phyloP scores from a whole-genome alignment of 2,329 filamentous ascomycete species.

The Colletotrichum euphorbiae region DNA sequence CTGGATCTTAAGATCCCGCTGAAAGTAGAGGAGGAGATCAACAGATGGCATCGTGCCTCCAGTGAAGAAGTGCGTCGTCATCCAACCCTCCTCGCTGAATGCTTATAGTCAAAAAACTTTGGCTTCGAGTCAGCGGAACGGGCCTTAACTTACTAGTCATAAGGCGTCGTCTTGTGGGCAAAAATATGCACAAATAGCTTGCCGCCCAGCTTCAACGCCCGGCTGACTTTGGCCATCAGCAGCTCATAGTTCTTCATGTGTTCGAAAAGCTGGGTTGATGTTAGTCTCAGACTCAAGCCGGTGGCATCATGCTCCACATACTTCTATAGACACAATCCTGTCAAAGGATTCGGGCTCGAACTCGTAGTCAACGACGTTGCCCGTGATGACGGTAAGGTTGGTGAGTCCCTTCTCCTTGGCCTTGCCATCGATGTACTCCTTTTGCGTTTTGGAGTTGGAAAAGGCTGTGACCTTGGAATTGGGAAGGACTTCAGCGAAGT shows the following conservation, averaged over 20 bases:
- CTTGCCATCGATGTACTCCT: slow-evolving; percentile 72
- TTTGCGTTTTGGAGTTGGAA: slow-evolving; percentile 77
- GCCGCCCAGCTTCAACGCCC: slow-evolving; percentile 69
- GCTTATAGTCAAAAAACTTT: background rate
- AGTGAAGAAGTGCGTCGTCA: slow-evolving; percentile 79
- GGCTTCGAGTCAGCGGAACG: background rate
- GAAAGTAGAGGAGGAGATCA: slow-evolving; percentile 75
- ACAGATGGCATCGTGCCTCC: slow-evolving; percentile 78
- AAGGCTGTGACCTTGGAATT: slow-evolving; percentile 73
- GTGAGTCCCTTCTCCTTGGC: slow-evolving; percentile 66
- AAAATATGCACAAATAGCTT: slow-evolving; percentile 80
- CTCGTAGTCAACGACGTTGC: slow-evolving; percentile 74
- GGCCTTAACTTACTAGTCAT: slow-evolving; percentile 63
- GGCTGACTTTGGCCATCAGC: slow-evolving; percentile 71
- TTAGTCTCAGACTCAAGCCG: background rate
- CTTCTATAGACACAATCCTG: slow-evolving; percentile 74
- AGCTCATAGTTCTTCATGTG: slow-evolving; percentile 82
- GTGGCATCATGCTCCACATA: slow-evolving; percentile 13
- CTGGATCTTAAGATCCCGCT: slow-evolving; percentile 68
- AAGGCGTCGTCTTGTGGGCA: slow-evolving; percentile 71
- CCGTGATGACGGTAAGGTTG: slow-evolving; percentile 74
- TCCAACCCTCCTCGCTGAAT: slow-evolving; percentile 73
- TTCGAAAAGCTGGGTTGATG: slow-evolving; percentile 69
- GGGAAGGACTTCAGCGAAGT: slow-evolving; percentile 73
- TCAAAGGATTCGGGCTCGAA: slow-evolving; percentile 70